Percentiles rank a stretch among this genome's conserved stretches.
These are phyloP conservation scores for Bathelium albidoporum DNA, from an alignment of 495 filamentous ascomycete species.

Conservation along the genomic window DNA sequence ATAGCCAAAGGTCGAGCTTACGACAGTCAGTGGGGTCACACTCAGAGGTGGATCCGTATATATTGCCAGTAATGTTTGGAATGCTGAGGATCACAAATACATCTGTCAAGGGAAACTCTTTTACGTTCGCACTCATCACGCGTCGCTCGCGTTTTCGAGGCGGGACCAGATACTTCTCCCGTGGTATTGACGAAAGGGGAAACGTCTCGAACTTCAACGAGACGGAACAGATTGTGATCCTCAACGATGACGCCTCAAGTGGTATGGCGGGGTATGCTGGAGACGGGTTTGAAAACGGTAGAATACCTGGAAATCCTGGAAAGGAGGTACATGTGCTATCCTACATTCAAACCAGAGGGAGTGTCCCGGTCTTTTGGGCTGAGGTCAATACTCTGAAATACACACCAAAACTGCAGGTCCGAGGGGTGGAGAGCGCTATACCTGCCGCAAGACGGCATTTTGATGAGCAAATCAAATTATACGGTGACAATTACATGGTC, in stretches of 20 bases:
- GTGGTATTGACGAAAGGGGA: conserved; percentile 86
- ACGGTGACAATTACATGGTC: conserved; percentile 93
- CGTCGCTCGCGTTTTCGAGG: conserved; percentile 74
- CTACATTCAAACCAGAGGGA: conserved; percentile 92
- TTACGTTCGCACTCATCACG: conserved; percentile 81
- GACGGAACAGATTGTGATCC: conserved; percentile 80
- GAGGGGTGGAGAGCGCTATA: conserved; percentile 70
- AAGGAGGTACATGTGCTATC: conserved; percentile 79
- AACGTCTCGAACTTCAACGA: conserved; percentile 97
- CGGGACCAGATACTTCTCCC: conserved; percentile 88
- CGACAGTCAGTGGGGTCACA: conserved; percentile 49
- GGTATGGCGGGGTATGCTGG: conserved; percentile 75
- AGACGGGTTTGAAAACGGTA: conserved; percentile 63
- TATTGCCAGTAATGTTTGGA: conserved; percentile 87
- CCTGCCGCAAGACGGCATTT: conserved; percentile 77
- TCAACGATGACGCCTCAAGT: conserved; percentile 62
- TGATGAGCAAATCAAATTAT: conserved; percentile 77
- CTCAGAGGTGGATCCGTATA: conserved; percentile 77
- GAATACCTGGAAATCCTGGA: conserved; percentile 43
- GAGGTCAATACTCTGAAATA: conserved; percentile 87
- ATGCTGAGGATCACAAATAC: conserved; percentile 83
- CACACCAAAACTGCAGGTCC: conserved; percentile 77
- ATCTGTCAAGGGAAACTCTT: conserved; percentile 63
- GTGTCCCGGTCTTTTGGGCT: conserved; percentile 89
- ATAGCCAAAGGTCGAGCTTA: conserved; percentile 19